Evolutionary conservation across 202 grass and related monocot genomes (phyloP).

Genomic region (Zizania palustris): DNA sequence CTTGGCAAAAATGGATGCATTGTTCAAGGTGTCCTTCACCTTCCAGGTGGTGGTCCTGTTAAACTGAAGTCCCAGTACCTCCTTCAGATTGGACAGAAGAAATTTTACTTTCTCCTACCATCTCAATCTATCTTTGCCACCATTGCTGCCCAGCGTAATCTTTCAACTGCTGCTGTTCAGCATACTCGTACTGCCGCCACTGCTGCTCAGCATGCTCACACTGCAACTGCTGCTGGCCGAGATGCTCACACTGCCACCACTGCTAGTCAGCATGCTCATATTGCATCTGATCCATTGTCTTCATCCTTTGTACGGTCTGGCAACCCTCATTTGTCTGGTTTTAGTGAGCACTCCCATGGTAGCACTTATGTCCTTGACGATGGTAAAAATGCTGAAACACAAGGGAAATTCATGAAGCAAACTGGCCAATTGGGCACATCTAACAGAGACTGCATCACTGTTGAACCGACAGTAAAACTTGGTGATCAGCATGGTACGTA

Average conservation of each 20-base stretch:
- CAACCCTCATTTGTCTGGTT: background rate
- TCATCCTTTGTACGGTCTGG: background rate
- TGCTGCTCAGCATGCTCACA: background rate
- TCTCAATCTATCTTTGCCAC: slow-evolving; percentile 26
- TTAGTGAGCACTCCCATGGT: background rate
- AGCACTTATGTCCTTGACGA: background rate
- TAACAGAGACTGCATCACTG: background rate
- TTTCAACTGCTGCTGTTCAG: slow-evolving; percentile 10
- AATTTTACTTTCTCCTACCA: slow-evolving; percentile 68
- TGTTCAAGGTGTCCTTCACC: slow-evolving; percentile 36
- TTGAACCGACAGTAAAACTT: background rate
- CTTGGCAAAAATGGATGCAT: slow-evolving; percentile 53
- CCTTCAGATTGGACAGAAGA: slow-evolving; percentile 50
- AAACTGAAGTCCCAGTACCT: slow-evolving; percentile 55
- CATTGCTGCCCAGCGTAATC: background rate
- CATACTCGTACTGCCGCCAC: slow-evolving; percentile 6
- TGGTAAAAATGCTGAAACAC: background rate
- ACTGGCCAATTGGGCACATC: background rate
- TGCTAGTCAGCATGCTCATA: slow-evolving; percentile 8
- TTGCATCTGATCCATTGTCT: background rate
- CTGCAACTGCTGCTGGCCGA: slow-evolving; percentile 2
- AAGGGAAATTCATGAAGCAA: background rate
- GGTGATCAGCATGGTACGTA: slow-evolving; percentile 28
- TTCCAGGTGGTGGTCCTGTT: slow-evolving; percentile 38
- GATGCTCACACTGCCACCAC: slow-evolving; percentile 1